phyloP scores from a whole-genome alignment of 768 basidiomycete species.

The Hygrocybe coccinea region DNA sequence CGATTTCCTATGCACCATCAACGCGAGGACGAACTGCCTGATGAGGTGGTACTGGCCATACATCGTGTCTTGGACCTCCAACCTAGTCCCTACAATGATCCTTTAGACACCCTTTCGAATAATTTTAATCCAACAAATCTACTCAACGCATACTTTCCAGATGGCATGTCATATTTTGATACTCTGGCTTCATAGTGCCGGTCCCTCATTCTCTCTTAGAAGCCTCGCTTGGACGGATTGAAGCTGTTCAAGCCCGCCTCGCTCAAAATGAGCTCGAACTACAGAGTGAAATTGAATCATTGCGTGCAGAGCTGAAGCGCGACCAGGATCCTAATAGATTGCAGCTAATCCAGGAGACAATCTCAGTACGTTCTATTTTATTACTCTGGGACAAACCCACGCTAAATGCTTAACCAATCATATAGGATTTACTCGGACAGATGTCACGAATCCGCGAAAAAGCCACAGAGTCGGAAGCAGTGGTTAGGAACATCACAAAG shows the following conservation, averaged over 20 bases:
- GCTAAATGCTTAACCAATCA: slow-evolving; percentile 8
- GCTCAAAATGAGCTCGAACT: slow-evolving; percentile 64
- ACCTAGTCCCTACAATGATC: slow-evolving; percentile 43
- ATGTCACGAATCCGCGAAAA: slow-evolving; percentile 96
- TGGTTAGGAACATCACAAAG: slow-evolving; percentile 90
- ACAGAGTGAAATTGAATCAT: slow-evolving; percentile 62
- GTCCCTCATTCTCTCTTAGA: slow-evolving; percentile 44
- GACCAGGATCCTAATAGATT: slow-evolving; percentile 88
- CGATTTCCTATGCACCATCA: not conserved
- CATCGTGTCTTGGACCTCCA: slow-evolving; percentile 63
- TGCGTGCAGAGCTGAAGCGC: slow-evolving; percentile 61
- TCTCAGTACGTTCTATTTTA: slow-evolving; percentile 57
- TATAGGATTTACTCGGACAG: slow-evolving; percentile 91
- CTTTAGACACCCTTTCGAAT: slow-evolving; percentile 53
- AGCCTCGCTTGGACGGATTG: slow-evolving; percentile 65
- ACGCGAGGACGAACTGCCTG: slow-evolving; percentile 38
- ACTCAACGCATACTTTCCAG: slow-evolving; percentile 70
- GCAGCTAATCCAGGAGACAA: slow-evolving; percentile 92
- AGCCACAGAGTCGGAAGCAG: slow-evolving; percentile 93
- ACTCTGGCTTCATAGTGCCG: not conserved
- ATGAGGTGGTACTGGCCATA: slow-evolving; percentile 64
- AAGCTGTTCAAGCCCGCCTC: slow-evolving; percentile 64
- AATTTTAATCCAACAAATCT: slow-evolving; percentile 54
- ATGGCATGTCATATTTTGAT: slow-evolving; percentile 47
- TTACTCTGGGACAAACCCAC: not conserved